phyloP scores from a whole-genome alignment of 805 yeast species.

The Candida sphagnicola region DNA sequence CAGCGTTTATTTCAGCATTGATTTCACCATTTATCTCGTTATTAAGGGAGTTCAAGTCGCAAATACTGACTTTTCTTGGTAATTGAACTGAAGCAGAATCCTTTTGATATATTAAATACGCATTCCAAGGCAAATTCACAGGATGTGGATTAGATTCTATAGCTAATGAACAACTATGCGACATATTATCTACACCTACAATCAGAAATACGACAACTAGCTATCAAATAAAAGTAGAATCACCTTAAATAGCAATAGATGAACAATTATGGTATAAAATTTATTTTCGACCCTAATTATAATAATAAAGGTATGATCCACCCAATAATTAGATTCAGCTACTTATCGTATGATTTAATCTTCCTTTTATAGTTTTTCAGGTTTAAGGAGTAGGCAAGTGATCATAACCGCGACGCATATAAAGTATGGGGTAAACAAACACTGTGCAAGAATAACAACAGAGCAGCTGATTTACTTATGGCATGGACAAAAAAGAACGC shows the following conservation, averaged over 20 bases:
- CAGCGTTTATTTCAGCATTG: background rate
- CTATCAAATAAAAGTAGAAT: too few species aligned
- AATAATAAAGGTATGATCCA: too few species aligned
- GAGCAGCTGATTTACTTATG: too few species aligned
- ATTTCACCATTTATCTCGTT: background rate
- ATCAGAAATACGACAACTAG: background rate
- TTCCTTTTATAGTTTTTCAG: background rate
- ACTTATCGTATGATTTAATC: background rate
- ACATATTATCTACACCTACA: background rate
- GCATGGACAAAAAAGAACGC: too few species aligned
- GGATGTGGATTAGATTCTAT: conserved; percentile 9
- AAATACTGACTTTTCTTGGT: background rate
- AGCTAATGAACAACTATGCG: conserved; percentile 14
- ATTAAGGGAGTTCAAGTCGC: conserved; percentile 1
- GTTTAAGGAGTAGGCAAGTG: background rate
- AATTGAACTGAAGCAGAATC: background rate
- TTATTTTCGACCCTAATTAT: too few species aligned
- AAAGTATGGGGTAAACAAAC: background rate
- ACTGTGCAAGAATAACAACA: too few species aligned
- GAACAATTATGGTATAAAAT: too few species aligned
- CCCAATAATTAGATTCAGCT: too few species aligned
- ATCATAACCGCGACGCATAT: background rate
- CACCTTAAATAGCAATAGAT: too few species aligned
- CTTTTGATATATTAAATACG: conserved; percentile 14
- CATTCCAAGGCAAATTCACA: conserved; percentile 16